Evolutionary conservation across 495 filamentous ascomycete species (phyloP).

Genomic region (Immersiella caudata): DNA sequence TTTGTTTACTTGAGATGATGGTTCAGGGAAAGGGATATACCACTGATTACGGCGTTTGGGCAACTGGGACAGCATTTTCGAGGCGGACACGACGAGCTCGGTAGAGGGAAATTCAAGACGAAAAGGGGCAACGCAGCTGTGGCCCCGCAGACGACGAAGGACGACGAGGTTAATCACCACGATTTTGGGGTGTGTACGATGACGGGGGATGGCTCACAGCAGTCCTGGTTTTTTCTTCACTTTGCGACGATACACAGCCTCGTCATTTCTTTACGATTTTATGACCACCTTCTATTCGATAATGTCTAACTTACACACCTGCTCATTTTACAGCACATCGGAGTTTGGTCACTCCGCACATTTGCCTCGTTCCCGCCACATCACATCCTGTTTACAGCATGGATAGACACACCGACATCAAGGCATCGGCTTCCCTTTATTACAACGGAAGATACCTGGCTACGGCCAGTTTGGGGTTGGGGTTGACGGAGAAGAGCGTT

Average conservation of each 20-base stretch:
- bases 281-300: conserved; percentile 11
- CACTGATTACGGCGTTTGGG: conserved; percentile 23
- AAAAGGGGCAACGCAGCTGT: neutral
- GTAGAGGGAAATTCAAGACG: neutral
- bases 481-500: neutral
- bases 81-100: neutral
- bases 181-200: conserved; percentile 14
- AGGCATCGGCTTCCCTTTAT: neutral
- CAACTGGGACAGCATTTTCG: conserved; percentile 12
- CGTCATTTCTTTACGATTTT: conserved; percentile 13
- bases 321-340: conserved; percentile 1
- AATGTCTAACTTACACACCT: conserved; percentile 10
- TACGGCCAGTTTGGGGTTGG: neutral
- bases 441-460: neutral
- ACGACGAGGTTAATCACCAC: conserved; percentile 2
- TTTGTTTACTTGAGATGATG: conserved; percentile 7
- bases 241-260: neutral
- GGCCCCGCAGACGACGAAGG: conserved; percentile 6
- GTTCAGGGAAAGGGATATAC: conserved; percentile 21
- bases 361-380: neutral
- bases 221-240: neutral
- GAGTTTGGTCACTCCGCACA: conserved; percentile 9
- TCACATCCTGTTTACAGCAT: neutral
- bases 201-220: neutral
- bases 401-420: neutral